Evolutionary conservation across 2,329 filamentous ascomycete species (phyloP).

Genomic region (Diaporthe citri): DNA sequence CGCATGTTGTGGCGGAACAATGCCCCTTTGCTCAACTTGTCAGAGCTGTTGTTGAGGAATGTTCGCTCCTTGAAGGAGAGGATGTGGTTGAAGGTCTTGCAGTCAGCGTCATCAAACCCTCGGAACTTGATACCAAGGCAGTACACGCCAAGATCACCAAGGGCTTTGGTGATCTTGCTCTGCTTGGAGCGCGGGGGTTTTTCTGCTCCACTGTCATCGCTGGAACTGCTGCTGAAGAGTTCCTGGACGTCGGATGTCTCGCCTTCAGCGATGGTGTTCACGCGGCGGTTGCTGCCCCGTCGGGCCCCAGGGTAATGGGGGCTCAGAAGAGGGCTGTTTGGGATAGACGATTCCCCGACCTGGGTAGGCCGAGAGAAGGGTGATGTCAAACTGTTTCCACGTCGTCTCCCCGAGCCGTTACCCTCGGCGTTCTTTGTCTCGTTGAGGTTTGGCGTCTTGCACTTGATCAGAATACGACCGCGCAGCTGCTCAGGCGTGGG

Average conservation of each 20-base stretch:
- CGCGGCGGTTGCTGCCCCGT: constrained; percentile 62
- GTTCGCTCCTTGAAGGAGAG: constrained; percentile 94
- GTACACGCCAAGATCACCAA: constrained; percentile 88
- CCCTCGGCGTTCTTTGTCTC: constrained; percentile 54
- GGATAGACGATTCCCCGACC: constrained; percentile 68
- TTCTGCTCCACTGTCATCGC: constrained; percentile 80
- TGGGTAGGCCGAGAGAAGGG: constrained; percentile 75
- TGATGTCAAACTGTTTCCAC: constrained; percentile 82
- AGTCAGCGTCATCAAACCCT: constrained; percentile 82
- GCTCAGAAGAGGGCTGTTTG: constrained; percentile 66
- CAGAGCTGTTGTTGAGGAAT: constrained; percentile 84
- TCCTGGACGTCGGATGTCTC: constrained; percentile 61
- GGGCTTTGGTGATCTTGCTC: constrained; percentile 87
- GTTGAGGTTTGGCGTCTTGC: constrained; percentile 80
- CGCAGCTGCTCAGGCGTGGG: constrained; percentile 90
- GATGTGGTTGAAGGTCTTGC: constrained; percentile 92
- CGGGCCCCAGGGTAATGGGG: constrained; percentile 65
- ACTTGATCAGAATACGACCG: constrained; percentile 90
- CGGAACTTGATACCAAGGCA: constrained; percentile 83
- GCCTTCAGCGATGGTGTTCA: constrained; percentile 70
- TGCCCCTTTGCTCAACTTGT: constrained; percentile 79
- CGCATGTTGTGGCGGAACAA: constrained; percentile 92
- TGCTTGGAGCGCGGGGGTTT: constrained; percentile 66
- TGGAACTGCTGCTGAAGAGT: constrained; percentile 72
- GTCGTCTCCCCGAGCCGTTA: constrained; percentile 61